phyloP scores from a whole-genome alignment of 2,329 filamentous ascomycete species.

The Beauveria pseudobassiana region DNA sequence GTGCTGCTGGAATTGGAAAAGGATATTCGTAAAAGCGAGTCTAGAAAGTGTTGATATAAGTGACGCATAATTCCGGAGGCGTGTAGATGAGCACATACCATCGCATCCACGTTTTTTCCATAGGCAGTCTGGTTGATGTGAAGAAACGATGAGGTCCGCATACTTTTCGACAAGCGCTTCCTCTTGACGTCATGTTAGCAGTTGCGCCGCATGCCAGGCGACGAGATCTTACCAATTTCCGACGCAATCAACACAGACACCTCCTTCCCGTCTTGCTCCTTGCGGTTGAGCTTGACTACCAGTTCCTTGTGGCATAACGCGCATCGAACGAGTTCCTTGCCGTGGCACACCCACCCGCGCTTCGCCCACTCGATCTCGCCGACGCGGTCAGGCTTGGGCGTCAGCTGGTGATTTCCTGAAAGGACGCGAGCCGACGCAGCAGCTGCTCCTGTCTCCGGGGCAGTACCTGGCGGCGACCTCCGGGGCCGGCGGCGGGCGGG shows the following conservation, averaged over 20 bases:
- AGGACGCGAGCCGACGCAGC: constrained; percentile 73
- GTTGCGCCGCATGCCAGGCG: not conserved
- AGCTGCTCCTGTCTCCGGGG: constrained; percentile 81
- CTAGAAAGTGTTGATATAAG: constrained; percentile 25
- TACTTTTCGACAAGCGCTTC: constrained; percentile 71
- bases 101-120: constrained; percentile 89
- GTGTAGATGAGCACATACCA: constrained; percentile 41
- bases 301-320: constrained; percentile 78
- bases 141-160: constrained; percentile 60
- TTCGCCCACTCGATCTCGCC: constrained; percentile 94
- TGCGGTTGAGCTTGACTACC: constrained; percentile 67
- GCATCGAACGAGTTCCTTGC: constrained; percentile 77
- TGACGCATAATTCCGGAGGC: too few relatives aligned
- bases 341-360: constrained; percentile 80
- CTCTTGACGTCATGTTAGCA: constrained; percentile 29
- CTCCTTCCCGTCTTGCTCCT: constrained; percentile 48
- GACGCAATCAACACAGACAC: constrained; percentile 46
- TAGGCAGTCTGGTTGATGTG: constrained; percentile 73
- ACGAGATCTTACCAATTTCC: constrained; percentile 41
- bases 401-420: constrained; percentile 86
- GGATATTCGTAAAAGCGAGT: constrained; percentile 53
- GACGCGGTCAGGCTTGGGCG: constrained; percentile 79
- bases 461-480: constrained; percentile 61
- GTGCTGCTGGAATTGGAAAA: constrained; percentile 55
- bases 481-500: constrained; percentile 12